Percentiles rank a stretch among this genome's conserved stretches.
These are phyloP conservation scores for Sugiyamaella floridensis DNA, from an alignment of 805 yeast species.

Conservation along the genomic window DNA sequence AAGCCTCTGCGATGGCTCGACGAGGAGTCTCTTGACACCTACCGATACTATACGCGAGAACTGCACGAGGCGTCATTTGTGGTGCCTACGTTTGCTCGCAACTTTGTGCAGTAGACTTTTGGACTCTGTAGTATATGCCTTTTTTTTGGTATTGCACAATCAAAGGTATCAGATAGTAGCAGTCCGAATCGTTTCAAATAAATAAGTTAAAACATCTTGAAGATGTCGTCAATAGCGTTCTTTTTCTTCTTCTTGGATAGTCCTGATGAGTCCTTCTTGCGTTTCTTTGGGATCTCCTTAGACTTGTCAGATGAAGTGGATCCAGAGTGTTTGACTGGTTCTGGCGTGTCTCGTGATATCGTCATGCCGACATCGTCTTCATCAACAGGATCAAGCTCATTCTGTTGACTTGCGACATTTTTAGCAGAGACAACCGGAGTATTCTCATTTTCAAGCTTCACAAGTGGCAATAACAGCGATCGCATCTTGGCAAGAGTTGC, in stretches of 20 bases:
- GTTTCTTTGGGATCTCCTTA: background rate
- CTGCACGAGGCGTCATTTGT: slow-evolving; percentile 86
- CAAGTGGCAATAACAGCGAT: slow-evolving; percentile 13
- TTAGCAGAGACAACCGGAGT: background rate
- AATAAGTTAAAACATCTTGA: slow-evolving; percentile 39
- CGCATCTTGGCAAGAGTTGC: slow-evolving; percentile 48
- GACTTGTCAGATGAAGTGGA: background rate
- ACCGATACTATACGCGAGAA: slow-evolving; percentile 73
- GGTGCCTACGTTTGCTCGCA: slow-evolving; percentile 84
- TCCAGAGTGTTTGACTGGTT: background rate
- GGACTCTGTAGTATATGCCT: background rate
- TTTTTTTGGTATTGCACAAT: too few relatives aligned
- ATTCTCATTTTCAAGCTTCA: background rate
- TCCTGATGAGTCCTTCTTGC: background rate
- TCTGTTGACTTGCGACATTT: background rate
- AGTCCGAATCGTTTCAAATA: background rate
- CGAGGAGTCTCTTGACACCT: slow-evolving; percentile 54
- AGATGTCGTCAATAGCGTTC: slow-evolving; percentile 68
- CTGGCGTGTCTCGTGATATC: background rate
- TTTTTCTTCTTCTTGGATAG: slow-evolving; percentile 38
- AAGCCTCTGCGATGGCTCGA: slow-evolving; percentile 62
- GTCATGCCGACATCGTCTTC: background rate
- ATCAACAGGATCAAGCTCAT: background rate
- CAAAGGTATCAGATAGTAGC: background rate
- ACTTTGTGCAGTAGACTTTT: slow-evolving; percentile 31